Conservation (phyloP, 768 basidiomycete genomes). For the Rhodotorula paludigena region DNA sequence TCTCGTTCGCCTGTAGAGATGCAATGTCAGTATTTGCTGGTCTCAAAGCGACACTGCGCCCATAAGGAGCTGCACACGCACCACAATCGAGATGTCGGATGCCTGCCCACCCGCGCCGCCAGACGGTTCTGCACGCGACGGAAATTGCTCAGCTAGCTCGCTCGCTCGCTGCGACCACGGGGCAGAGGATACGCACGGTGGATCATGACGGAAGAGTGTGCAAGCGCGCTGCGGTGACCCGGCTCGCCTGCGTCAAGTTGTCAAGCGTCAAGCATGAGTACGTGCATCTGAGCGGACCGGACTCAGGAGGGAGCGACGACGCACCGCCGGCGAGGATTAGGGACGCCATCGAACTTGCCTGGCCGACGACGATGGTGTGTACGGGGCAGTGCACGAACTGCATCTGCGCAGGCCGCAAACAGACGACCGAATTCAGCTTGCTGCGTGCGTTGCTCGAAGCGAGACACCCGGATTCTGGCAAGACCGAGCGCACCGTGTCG, state of each 20-base stretch:
- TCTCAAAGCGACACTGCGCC: too few species aligned
- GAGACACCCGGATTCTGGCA: background rate
- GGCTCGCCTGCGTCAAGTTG: constrained; percentile 57
- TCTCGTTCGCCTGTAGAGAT: constrained; percentile 79
- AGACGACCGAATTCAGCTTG: too few species aligned
- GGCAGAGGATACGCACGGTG: constrained; percentile 62
- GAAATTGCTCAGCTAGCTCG: constrained; percentile 3
- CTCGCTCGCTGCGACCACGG: constrained; percentile 17
- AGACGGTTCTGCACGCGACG: constrained; percentile 67
- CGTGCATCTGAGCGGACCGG: too few species aligned
- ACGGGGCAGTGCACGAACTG: constrained; percentile 91
- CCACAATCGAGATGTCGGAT: constrained; percentile 68
- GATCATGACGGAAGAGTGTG: constrained; percentile 96
- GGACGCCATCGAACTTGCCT: constrained; percentile 95
- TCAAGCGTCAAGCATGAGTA: background rate
- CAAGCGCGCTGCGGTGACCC: constrained; percentile 85
- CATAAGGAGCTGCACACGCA: background rate
- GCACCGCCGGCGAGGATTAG: constrained; percentile 76
- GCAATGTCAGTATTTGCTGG: background rate
- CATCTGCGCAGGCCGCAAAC: constrained; percentile 10
- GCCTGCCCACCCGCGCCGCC: constrained; percentile 95
- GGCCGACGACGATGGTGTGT: constrained; percentile 91
- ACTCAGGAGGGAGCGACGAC: constrained; percentile 18
- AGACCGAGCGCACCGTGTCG: constrained; percentile 66
- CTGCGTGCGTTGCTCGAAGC: background rate